These are phyloP conservation scores for Neoboletus magnificus DNA, from an alignment of 768 basidiomycete genomes.

Conservation along the genomic window DNA sequence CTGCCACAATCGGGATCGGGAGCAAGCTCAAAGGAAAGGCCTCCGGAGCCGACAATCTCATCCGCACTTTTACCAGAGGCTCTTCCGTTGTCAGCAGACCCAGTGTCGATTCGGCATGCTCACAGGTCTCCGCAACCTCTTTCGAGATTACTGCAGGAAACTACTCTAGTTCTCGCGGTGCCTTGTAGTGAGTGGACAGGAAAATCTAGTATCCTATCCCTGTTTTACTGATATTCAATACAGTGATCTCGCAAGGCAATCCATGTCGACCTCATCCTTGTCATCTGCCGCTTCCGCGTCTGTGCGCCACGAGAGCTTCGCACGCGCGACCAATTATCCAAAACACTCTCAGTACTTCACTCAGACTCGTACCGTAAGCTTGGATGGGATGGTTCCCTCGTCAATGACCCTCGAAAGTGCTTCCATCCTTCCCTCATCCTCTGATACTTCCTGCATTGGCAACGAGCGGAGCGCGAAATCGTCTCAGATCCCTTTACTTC, in stretches of 20 bases:
- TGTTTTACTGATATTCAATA: constrained; percentile 2
- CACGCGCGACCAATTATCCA: constrained; percentile 24
- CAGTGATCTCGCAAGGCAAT: constrained; percentile 61
- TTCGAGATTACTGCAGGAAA: constrained; percentile 56
- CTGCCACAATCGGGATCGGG: constrained; percentile 27
- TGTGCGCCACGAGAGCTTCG: constrained; percentile 40
- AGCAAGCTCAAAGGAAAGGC: constrained; percentile 30
- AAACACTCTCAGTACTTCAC: constrained; percentile 5
- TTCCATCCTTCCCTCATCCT: constrained; percentile 6
- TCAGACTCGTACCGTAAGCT: constrained; percentile 6
- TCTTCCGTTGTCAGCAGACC: constrained; percentile 47
- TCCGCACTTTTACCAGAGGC: constrained; percentile 45
- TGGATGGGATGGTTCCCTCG: constrained; percentile 7
- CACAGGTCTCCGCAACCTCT: constrained; percentile 51
- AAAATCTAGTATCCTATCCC: neutral
- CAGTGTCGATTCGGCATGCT: constrained; percentile 63
- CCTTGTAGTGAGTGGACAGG: constrained; percentile 51
- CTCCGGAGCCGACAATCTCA: constrained; percentile 35
- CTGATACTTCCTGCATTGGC: constrained; percentile 7
- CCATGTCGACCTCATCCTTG: constrained; percentile 54
- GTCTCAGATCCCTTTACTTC: constrained; percentile 28
- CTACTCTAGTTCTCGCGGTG: constrained; percentile 48
- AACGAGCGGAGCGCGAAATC: constrained; percentile 13
- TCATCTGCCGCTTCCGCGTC: constrained; percentile 23
- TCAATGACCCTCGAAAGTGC: neutral